Base-by-base conservation (phyloP, 2,329 filamentous ascomycete genomes). In the Talaromyces sp. region DNA sequence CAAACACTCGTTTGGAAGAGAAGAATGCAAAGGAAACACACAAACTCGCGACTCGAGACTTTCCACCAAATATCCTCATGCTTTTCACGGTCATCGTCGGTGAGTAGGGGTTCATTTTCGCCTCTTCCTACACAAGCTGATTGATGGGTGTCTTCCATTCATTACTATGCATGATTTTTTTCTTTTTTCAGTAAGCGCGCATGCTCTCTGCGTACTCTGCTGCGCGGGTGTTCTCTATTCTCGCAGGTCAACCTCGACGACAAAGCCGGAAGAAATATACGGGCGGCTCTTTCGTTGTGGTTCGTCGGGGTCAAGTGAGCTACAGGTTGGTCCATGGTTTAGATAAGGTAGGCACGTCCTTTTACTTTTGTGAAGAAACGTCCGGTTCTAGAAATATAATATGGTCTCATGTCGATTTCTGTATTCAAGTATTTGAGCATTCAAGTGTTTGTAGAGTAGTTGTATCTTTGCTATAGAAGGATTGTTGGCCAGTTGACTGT, bases 61-160 rank as follows among this genome's bases (percentile, higher is more conserved):
- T 56, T 14, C 13, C 33, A 13, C 7, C 22, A 11, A 7, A 4
- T 5, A 31, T 31, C 22, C 9, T 4, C 6, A 27, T 43, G 13
- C 35, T 37, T 33, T 31, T 35, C 24, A 49, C 41, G 59, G 65
- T 62, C 66, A 66, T 68, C 63, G 66, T 68, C 69, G 71, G 70
- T 73, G 71, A 73, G 70, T 72, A 67, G 67, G 47, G 69, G 68
- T 70, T 64, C 61, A 69, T 3, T n/a, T 45, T 27, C 67, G 66
- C 69, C 64, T 60, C 68, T 70, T 67, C 56, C 65, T 69, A 66
- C 68, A 68, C 67, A 67, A 56, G 63, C 66, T 66, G 67, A 64
- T 62, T 57, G 31, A 41, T 59, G 52, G 19, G 37, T 39, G 33
- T 24, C 52, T n/a, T 24, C 19, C 33, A 39, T 39, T 56, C 33